Evolutionary conservation across 768 basidiomycete genomes (phyloP).

Genomic region (Lyophyllum shimeji): DNA sequence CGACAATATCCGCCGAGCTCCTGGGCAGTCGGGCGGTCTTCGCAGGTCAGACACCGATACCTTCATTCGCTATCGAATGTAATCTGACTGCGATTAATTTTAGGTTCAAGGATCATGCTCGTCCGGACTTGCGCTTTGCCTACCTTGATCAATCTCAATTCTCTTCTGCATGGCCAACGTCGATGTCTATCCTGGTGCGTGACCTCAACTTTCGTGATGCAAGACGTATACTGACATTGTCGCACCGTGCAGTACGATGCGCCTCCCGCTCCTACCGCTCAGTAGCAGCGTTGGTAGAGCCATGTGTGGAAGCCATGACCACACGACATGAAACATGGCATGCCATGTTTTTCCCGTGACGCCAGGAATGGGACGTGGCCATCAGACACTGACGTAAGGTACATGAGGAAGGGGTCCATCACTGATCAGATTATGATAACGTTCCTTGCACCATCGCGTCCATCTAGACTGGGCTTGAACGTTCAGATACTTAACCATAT

Average conservation of each 20-base stretch:
- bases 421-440: not conserved
- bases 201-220: not conserved
- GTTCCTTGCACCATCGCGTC: not conserved
- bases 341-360: not conserved
- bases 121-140: conserved; percentile 48
- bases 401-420: not conserved
- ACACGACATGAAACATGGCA: too few species aligned
- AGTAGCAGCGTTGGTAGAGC: too few species aligned
- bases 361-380: not conserved
- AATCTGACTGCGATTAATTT: not conserved
- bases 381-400: not conserved
- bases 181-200: conserved; percentile 58
- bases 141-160: conserved; percentile 54
- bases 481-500: not conserved
- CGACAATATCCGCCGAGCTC: conserved; percentile 61
- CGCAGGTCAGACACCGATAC: conserved; percentile 38
- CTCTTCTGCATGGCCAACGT: conserved; percentile 67
- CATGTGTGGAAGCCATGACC: too few species aligned
- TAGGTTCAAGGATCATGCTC: conserved; percentile 48
- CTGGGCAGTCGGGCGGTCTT: conserved; percentile 65
- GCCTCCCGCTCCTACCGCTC: not conserved
- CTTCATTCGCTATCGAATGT: not conserved
- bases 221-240: not conserved
- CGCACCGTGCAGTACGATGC: not conserved
- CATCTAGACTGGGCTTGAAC: not conserved